These are phyloP conservation scores for Sutorius eximius DNA, from an alignment of 1,284 basidiomycete genomes.

Conservation along the genomic window DNA sequence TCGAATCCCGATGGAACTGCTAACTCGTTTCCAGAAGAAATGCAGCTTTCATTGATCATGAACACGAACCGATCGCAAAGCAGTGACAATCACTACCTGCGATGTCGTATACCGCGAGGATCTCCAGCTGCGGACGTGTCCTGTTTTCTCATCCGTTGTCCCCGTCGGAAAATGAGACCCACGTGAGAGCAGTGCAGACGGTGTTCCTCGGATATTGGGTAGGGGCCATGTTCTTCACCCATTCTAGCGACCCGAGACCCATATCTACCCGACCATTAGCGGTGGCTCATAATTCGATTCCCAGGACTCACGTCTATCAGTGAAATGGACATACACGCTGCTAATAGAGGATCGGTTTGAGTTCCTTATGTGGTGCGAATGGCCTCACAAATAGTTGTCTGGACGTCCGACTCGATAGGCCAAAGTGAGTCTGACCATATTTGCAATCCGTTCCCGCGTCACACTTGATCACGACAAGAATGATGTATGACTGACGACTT, in stretches of 20 bases:
- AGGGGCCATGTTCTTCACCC: conserved; percentile 44
- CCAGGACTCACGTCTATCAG: conserved; percentile 42
- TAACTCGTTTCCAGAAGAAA: conserved; percentile 43
- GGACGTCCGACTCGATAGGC: conserved; percentile 28
- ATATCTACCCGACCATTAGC: conserved; percentile 39
- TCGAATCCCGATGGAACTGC: conserved; percentile 39
- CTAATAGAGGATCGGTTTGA: conserved; percentile 41
- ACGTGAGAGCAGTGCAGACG: conserved; percentile 38
- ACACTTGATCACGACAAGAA: conserved; percentile 29
- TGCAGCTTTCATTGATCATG: conserved; percentile 34
- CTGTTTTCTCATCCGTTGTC: conserved; percentile 40
- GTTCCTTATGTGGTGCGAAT: conserved; percentile 28
- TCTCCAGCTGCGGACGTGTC: conserved; percentile 44
- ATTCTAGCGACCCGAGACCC: conserved; percentile 43
- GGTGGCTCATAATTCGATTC: conserved; percentile 13
- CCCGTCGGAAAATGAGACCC: conserved; percentile 33
- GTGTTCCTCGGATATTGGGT: conserved; percentile 42
- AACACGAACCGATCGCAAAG: conserved; percentile 5
- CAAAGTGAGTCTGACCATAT: conserved; percentile 31
- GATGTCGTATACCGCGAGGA: conserved; percentile 47
- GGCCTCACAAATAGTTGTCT: conserved; percentile 30
- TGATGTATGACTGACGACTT: conserved; percentile 32
- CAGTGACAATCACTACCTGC: conserved; percentile 34
- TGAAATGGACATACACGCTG: conserved; percentile 41
- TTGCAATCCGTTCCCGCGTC: conserved; percentile 26